These are phyloP conservation scores for Mortierella sp. DNA, from an alignment of 371 early-diverging fungal species.

Conservation along the genomic window DNA sequence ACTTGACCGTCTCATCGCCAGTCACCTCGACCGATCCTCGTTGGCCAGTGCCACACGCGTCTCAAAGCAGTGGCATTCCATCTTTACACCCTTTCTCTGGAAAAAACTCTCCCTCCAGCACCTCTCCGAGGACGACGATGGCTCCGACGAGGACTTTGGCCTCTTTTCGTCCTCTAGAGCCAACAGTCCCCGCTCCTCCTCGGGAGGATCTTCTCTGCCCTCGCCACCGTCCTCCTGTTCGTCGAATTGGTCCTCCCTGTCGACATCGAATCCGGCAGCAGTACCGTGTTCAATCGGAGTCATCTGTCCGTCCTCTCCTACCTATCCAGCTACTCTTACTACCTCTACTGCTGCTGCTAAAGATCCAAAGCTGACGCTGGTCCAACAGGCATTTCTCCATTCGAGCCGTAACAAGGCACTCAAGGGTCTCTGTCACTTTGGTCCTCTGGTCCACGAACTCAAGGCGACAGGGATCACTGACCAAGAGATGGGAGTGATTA, in stretches of 20 bases:
- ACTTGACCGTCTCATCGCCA: conserved; percentile 43
- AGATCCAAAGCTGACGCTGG: conserved; percentile 13
- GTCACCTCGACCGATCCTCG: conserved; percentile 38
- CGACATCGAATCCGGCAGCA: conserved; percentile 6
- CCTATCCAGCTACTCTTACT: conserved; percentile 3
- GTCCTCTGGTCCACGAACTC: conserved; percentile 42
- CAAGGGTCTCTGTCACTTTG: conserved; percentile 35
- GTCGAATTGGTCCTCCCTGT: conserved; percentile 28
- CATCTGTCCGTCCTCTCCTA: conserved; percentile 1
- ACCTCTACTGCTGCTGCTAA: not conserved
- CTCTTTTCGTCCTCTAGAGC: conserved; percentile 19
- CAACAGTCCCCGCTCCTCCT: conserved; percentile 5
- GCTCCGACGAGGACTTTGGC: conserved; percentile 33
- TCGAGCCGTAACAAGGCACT: conserved; percentile 42
- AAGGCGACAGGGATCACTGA: conserved; percentile 49
- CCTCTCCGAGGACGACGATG: conserved; percentile 26
- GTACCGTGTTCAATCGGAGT: not conserved
- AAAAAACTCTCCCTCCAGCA: conserved; percentile 37
- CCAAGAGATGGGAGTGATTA: conserved; percentile 41
- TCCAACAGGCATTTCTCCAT: conserved; percentile 31
- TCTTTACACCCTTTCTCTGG: conserved; percentile 51
- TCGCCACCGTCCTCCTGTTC: conserved; percentile 44
- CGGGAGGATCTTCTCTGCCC: conserved; percentile 15
- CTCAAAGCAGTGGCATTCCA: conserved; percentile 41
- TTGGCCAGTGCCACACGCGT: conserved; percentile 48